Conservation (phyloP, 169 alveolate genomes). For the Plasmodium cynomolgi region DNA sequence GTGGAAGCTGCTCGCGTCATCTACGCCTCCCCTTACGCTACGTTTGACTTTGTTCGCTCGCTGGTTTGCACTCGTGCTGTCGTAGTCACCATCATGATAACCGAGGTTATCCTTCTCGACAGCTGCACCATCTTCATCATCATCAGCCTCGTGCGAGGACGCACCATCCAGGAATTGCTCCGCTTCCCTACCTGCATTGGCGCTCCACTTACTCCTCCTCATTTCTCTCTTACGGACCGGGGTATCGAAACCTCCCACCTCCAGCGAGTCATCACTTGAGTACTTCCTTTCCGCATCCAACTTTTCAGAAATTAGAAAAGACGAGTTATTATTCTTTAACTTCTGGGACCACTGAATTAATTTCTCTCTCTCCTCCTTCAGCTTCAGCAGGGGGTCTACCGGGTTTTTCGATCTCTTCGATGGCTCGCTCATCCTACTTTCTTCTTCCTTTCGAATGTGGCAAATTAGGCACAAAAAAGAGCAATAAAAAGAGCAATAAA, state of each 20-base stretch:
- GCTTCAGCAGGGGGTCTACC: conserved; percentile 28
- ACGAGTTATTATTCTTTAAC: conserved; percentile 58
- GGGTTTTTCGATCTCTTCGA: neutral
- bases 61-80: neutral
- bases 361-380: conserved; percentile 66
- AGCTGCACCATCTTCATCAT: neutral
- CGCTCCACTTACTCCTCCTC: neutral
- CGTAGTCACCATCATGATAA: neutral
- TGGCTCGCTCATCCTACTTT: neutral
- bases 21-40: neutral
- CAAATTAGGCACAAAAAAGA: neutral
- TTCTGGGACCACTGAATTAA: conserved; percentile 70
- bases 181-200: neutral
- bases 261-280: conserved; percentile 52
- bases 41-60: neutral
- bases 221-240: neutral
- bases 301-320: conserved; percentile 36
- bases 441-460: conserved; percentile 7
- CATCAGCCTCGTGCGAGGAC: neutral
- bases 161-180: neutral
- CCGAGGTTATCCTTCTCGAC: neutral
- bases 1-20: neutral
- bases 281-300: conserved; percentile 24
- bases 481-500: too few relatives aligned
- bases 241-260: neutral